phyloP scores from a whole-genome alignment of 768 basidiomycete genomes.

The Russula earlei region DNA sequence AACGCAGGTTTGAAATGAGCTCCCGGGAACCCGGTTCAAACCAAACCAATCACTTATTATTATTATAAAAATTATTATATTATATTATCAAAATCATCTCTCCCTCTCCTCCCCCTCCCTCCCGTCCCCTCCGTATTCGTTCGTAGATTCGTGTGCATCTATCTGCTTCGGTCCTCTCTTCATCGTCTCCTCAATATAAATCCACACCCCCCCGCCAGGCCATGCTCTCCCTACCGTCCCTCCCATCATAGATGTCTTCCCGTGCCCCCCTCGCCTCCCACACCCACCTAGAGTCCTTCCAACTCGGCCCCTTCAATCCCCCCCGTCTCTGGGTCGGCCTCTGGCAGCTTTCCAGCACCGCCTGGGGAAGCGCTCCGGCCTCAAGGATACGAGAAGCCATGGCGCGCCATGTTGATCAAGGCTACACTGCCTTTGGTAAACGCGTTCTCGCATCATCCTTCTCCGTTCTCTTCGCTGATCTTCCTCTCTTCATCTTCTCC shows the following conservation, averaged over 20 bases:
- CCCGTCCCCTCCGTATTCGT: too few species aligned
- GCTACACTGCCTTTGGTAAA: constrained; percentile 57
- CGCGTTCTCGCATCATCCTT: not conserved
- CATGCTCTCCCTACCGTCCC: not conserved
- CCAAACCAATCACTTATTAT: too few species aligned
- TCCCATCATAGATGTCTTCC: not conserved
- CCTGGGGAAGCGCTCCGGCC: constrained; percentile 71
- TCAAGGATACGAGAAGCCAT: constrained; percentile 58
- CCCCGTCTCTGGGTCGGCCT: constrained; percentile 71
- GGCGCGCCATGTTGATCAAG: constrained; percentile 49
- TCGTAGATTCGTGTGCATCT: too few species aligned
- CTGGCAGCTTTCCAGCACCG: constrained; percentile 81
- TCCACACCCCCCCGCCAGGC: too few species aligned
- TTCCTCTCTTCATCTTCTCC: not conserved
- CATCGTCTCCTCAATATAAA: too few species aligned
- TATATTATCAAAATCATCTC: too few species aligned
- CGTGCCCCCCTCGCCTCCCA: not conserved
- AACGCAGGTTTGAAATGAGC: not conserved
- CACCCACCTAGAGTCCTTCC: constrained; percentile 33
- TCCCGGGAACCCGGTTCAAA: not conserved
- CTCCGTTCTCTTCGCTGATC: constrained; percentile 2
- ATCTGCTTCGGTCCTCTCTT: too few species aligned
- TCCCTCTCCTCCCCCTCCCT: too few species aligned
- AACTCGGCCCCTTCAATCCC: constrained; percentile 44
- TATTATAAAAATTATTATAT: not conserved